These are phyloP conservation scores for Ajuga reptans DNA, from an alignment of 305 asterid species.

Conservation along the genomic window DNA sequence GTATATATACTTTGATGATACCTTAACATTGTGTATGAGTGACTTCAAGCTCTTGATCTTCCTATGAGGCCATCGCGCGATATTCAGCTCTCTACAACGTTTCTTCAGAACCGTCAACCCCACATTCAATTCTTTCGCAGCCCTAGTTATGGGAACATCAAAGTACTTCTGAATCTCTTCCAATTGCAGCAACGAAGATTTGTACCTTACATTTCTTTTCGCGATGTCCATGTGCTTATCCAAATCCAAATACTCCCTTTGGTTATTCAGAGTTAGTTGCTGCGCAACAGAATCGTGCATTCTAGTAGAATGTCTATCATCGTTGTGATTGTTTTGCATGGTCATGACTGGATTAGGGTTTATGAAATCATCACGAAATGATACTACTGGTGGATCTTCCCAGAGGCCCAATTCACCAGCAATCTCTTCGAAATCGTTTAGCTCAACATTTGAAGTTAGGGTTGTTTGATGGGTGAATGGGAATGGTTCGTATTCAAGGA, in stretches of 20 bases:
- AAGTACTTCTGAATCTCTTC: conserved; percentile 70
- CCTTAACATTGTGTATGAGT: conserved; percentile 68
- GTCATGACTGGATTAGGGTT: conserved; percentile 16
- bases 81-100: conserved; percentile 64
- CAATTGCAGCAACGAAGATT: conserved; percentile 33
- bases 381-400: conserved; percentile 18
- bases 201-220: conserved; percentile 30
- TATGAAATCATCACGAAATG: conserved; percentile 7
- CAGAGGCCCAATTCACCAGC: conserved; percentile 33
- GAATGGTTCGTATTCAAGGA: conserved; percentile 24
- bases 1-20: neutral
- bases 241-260: neutral
- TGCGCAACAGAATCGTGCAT: neutral
- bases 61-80: conserved; percentile 76
- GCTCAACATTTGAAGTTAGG: conserved; percentile 16
- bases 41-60: conserved; percentile 78
- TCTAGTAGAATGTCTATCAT: neutral
- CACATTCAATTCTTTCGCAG: conserved; percentile 66
- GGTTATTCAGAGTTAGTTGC: neutral
- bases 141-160: conserved; percentile 60
- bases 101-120: conserved; percentile 74
- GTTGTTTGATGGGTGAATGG: conserved; percentile 14
- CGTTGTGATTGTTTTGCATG: neutral
- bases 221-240: neutral
- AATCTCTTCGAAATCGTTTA: conserved; percentile 40